Evolutionary conservation across 441 rosid species (phyloP).

Genomic region (Gossypium schwendimanii): DNA sequence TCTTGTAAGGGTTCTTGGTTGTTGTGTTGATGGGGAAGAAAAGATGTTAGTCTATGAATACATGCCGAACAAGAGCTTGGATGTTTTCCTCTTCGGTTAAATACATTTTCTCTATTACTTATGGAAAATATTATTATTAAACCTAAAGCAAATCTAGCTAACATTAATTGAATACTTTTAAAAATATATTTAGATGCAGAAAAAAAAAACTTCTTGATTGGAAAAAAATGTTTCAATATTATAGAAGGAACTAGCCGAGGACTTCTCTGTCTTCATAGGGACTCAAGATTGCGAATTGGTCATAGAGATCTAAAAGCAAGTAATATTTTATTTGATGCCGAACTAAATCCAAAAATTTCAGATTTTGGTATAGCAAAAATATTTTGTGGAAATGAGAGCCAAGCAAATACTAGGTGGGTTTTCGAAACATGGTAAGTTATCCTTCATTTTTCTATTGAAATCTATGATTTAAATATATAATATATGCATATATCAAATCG

Average conservation of each 20-base stretch:
- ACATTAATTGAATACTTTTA: background rate
- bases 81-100: conserved; percentile 24
- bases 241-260: conserved; percentile 51
- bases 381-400: conserved; percentile 35
- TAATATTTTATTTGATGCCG: conserved; percentile 49
- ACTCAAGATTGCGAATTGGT: conserved; percentile 47
- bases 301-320: conserved; percentile 55
- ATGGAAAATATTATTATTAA: background rate
- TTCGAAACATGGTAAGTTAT: conserved; percentile 44
- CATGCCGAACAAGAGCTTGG: conserved; percentile 51
- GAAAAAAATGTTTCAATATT: conserved; percentile 35
- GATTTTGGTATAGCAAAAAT: conserved; percentile 58
- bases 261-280: conserved; percentile 56
- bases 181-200: background rate
- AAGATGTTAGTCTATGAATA: conserved; percentile 48
- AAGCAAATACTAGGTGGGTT: conserved; percentile 43
- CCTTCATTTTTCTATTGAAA: background rate
- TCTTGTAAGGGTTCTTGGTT: conserved; percentile 45
- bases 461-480: background rate
- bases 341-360: conserved; percentile 49
- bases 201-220: conserved; percentile 17
- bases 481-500: too few species aligned
- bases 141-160: background rate
- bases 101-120: background rate
- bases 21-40: conserved; percentile 41